Base-by-base conservation (phyloP, 2,329 filamentous ascomycete species). In the Xylaria digitata region DNA sequence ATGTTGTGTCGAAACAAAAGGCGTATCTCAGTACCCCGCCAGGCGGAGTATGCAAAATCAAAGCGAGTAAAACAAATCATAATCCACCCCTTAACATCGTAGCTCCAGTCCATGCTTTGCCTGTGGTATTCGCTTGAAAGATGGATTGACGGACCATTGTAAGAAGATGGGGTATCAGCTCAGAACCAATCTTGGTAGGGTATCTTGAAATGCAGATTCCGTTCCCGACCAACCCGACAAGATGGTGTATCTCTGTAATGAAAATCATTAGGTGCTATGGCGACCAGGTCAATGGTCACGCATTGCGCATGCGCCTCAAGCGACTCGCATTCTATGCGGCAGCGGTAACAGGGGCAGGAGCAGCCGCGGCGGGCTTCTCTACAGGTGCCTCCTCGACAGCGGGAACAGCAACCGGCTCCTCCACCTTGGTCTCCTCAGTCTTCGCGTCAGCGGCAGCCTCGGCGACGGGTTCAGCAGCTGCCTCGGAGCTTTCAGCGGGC, bases 141-240 rank as follows among this genome's bases (percentile, higher is more conserved):
- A 68, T 68, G 69, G 66, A 67, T 65, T 52, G 67, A 66, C 65
- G 60, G 66, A 68, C 65, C 65, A 64, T 63, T 63, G 65, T 71
- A 73, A 72, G 63, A 70, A 74, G 71, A 74, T 71, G 73, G 72
- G 75, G 75, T 77, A 78, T 78, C 75, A 76, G 72, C 75, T 75
- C 71, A 73, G 74, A 76, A 77, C 74, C 75, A 76, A 73, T 77
- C 73, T 76, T 72, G 72, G 67, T 67, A 68, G 77, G 77, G 76
- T 78, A 78, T 78, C 76, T 78, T 77, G 75, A 77, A 78, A 78
- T 77, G 76, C 77, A 78, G 75, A 78, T 77, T 67, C 76, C 76
- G 72, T 76, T 76, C 72, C 76, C 75, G 73, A 76, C 76, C 76
- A 77, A 75, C 73, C 72, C 73, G 71, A 73, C 70, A 72, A 74